Evolutionary conservation across 1,284 basidiomycete species (phyloP), one percentile per base, ranked within the genome.

Genomic region (Tetrapyrgos nigripes): DNA sequence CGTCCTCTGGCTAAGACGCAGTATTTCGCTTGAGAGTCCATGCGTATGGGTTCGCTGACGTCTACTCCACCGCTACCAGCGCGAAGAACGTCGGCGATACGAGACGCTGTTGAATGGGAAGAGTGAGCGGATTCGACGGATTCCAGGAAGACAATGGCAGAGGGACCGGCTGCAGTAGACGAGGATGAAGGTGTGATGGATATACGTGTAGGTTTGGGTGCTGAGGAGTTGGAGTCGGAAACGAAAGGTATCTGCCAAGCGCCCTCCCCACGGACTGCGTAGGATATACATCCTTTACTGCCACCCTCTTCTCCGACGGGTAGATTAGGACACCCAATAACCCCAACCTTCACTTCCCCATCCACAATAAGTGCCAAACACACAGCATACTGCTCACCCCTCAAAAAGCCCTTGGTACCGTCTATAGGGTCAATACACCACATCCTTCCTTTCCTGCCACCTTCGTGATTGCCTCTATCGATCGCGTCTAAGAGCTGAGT

Each of bases 1-100:
- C n/a, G n/a, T n/a, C 96, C 95, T 44, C 96, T 81, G 2, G 91
- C 88, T 17, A 98, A 85, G 67, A 89, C 90, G 29, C 91, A 89
- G 69, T 99, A 99, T 77, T 99, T 99, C 8, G 96, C 96, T 76
- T 98, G 97, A 72, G 92, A 95, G 74, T 99, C 97, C 95, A 99
- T 98, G 27, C 94, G 83, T n/a, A 91, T 81, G 44, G 93, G 84
- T 19, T 82, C 70, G 29, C 83, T 78, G n/a, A n/a, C n/a, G n/a
- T n/a, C n/a, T n/a, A n/a, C n/a, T n/a, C n/a, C n/a, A n/a, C n/a
- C n/a, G n/a, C n/a, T n/a, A 10, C 85, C 86, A 59, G 97, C 85
- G 14, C 84, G 84, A 27, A 98, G 80, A 3, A 91, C 68, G 53
- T 83, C 73, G 0, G 92, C 88, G 46, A 97, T 91, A 10, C 82